phyloP scores from a whole-genome alignment of 495 filamentous ascomycete genomes.

The Zalerion maritima region DNA sequence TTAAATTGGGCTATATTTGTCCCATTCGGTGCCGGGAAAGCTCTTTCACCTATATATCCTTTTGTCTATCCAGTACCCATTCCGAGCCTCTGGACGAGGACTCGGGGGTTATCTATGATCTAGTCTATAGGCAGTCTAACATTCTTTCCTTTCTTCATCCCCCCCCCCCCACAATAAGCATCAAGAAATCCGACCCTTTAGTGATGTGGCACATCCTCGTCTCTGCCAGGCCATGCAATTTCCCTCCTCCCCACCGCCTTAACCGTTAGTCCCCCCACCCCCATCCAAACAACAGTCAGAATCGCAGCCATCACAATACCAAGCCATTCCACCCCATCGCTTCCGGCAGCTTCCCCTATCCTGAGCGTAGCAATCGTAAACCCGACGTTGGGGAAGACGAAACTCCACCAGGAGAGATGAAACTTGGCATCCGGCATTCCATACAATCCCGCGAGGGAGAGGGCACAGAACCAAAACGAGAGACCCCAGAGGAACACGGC shows the following conservation, averaged over 20 bases:
- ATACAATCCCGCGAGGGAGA: conserved; percentile 39
- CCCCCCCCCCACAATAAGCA: too few relatives aligned
- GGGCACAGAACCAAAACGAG: conserved; percentile 57
- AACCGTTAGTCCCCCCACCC: conserved; percentile 38
- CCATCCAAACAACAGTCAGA: conserved; percentile 41
- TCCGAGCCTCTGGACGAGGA: too few relatives aligned
- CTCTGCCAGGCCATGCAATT: conserved; percentile 48
- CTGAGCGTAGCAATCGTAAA: conserved; percentile 34
- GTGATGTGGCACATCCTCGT: too few relatives aligned
- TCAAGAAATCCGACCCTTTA: too few relatives aligned
- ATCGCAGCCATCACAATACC: conserved; percentile 37
- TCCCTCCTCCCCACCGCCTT: conserved; percentile 37
- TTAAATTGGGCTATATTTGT: too few relatives aligned
- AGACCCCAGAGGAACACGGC: conserved; percentile 57
- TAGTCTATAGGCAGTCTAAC: too few relatives aligned
- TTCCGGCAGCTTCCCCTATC: conserved; percentile 27
- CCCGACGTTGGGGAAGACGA: conserved; percentile 46
- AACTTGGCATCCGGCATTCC: conserved; percentile 37
- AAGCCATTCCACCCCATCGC: conserved; percentile 28
- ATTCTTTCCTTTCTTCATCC: too few relatives aligned
- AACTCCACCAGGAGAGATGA: conserved; percentile 40
- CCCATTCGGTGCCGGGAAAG: too few relatives aligned
- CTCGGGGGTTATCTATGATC: too few relatives aligned
- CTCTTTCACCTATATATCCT: too few relatives aligned
- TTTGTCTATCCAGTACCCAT: too few relatives aligned